Evolutionary conservation across 768 basidiomycete species (phyloP), one percentile per base, ranked within the genome.

Genomic region (Auricularia heimuer): DNA sequence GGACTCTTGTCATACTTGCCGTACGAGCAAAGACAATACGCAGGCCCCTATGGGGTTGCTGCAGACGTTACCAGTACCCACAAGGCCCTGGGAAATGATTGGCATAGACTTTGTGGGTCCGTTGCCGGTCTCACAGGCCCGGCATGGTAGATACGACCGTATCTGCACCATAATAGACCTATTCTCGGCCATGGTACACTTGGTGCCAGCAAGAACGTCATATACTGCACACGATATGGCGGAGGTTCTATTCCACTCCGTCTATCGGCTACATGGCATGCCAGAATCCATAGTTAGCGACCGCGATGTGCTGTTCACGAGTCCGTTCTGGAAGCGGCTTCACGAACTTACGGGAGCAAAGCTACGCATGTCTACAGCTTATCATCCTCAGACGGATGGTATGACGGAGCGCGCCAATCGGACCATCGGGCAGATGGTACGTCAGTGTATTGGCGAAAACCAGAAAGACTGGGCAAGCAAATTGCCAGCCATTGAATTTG

Each of bases 401-500:
- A n/a, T n/a, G 0, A 75, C 72, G 24, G 73, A 80, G 67, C 63
- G 68, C 0, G 42, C 63, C n/a, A 54, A 63, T 29, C 44, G 63
- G 21, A 64, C 63, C 4, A 54, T 64, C 2, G 37, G 34, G 7
- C 24, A 33, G 14, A 64, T 64, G 63, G 21, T 64, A 51, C 11
- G 63, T 29, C 63, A 64, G 34, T 44, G 45, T n/a, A 51, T 64
- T 12, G 44, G 6, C 1, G 34, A 44, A 33, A 11, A 72, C 44
- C 74, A 75, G 64, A 68, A 51, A 42, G n/a, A n/a, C n/a, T n/a
- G n/a, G n/a, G n/a, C n/a, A n/a, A n/a, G n/a, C n/a, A n/a, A n/a
- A n/a, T n/a, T 78, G 34, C 72, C 75, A 3, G 71, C 64, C 11
- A 75, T 77, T 35, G 76, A 78, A 65, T 78, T 78, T 69, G 76